Percentiles rank a stretch among this genome's conserved stretches.
Conservation (phyloP, 2,329 filamentous ascomycete species). For the Diaporthe citri region DNA sequence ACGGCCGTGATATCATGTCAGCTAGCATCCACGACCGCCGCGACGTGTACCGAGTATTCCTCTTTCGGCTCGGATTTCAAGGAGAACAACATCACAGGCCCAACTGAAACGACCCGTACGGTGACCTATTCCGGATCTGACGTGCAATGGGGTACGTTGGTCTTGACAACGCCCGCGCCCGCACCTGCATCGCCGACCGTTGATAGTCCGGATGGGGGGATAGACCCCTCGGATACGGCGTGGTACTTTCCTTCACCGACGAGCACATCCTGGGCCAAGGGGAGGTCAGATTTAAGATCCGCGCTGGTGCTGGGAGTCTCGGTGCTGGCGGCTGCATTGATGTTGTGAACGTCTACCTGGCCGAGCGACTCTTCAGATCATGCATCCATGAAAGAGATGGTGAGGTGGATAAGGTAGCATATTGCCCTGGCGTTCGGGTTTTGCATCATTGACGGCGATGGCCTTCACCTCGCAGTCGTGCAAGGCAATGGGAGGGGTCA, state of each 20-base stretch:
- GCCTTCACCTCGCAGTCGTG: neutral
- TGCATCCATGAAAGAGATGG: neutral
- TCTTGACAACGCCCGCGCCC: constrained; percentile 54
- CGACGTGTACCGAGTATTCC: constrained; percentile 63
- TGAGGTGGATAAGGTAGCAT: neutral
- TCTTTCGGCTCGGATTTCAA: constrained; percentile 56
- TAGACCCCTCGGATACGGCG: constrained; percentile 37
- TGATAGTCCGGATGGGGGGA: constrained; percentile 28
- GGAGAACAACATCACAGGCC: constrained; percentile 55
- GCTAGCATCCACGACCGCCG: constrained; percentile 56
- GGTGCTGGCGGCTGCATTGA: neutral
- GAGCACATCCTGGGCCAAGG: constrained; percentile 29
- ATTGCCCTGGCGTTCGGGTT: constrained; percentile 25
- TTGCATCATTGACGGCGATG: neutral
- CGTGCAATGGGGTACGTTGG: constrained; percentile 60
- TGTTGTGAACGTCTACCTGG: neutral
- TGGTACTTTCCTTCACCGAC: constrained; percentile 39
- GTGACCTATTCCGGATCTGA: constrained; percentile 57
- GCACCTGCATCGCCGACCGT: constrained; percentile 41
- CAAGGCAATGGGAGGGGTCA: neutral
- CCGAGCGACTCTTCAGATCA: neutral
- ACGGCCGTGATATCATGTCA: constrained; percentile 59
- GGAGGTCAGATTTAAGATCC: neutral
- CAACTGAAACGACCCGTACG: constrained; percentile 59
- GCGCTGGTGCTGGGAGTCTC: constrained; percentile 10